Evolutionary conservation across 2,329 filamentous ascomycete genomes (phyloP).

Genomic region (Scytalidium sp.): DNA sequence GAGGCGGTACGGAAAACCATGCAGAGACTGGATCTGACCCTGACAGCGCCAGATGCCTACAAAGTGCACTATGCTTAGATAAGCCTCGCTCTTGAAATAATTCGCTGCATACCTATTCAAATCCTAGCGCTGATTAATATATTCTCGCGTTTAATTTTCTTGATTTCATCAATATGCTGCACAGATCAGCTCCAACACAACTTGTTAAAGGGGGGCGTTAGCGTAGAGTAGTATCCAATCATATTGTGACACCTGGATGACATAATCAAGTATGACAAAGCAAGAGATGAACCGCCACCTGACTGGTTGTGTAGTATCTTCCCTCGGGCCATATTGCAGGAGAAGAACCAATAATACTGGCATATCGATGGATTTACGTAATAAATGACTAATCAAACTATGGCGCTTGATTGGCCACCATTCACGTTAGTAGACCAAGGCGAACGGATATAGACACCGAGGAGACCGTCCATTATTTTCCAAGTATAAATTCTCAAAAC

Average conservation of each 20-base stretch:
- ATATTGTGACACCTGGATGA: neutral
- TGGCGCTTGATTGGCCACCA: too few relatives aligned
- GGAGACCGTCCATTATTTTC: too few relatives aligned
- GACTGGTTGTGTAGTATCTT: too few relatives aligned
- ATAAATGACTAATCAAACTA: neutral
- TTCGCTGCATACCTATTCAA: neutral
- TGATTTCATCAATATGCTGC: too few relatives aligned
- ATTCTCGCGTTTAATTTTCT: neutral
- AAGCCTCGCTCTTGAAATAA: neutral
- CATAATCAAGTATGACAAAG: neutral
- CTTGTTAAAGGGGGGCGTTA: neutral
- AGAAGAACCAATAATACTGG: too few relatives aligned
- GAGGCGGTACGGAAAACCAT: slow-evolving; percentile 12
- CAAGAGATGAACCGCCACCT: too few relatives aligned
- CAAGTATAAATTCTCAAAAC: too few relatives aligned
- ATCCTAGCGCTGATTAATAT: neutral
- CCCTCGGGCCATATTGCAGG: too few relatives aligned
- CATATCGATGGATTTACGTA: neutral
- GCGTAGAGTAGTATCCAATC: neutral
- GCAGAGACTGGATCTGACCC: slow-evolving; percentile 10
- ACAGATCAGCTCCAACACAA: too few relatives aligned
- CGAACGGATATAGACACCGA: too few relatives aligned
- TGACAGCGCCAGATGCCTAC: slow-evolving; percentile 4
- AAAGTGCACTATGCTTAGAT: neutral
- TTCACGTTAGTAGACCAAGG: too few relatives aligned